Base-by-base conservation (phyloP, 129 eudicot genomes). In the Escallonia herrerae region DNA sequence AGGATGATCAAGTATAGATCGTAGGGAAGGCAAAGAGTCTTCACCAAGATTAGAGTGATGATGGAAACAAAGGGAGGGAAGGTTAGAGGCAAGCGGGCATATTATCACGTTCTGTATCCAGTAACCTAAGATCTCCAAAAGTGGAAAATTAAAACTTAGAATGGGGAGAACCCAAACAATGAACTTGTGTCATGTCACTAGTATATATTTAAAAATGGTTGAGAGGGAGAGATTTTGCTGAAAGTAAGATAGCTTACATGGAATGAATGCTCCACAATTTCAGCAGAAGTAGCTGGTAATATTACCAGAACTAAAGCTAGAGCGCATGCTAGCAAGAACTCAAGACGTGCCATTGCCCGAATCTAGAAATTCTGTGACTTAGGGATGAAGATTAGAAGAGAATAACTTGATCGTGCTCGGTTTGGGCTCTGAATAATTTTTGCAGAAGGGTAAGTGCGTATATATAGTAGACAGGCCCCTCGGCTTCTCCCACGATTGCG, bases 231-330 rank as follows among this genome's bases (percentile, higher is more conserved):
- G 12, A 67, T 7, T 1, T 3, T n/a, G 15, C 55, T n/a, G 33
- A 0, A 22, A 22, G 33, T 22, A 22, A 22, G 33, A 22, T 22
- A 22, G 33, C 33, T 70, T 82, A 83, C 89, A 40, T 65, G 54
- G 56, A 83, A 79, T 8, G 89, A 59, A 51, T 83, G 85, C 70
- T 83, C 83, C 41, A 83, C 80, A 37, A 74, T 56, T 2, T 57
- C 70, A 12, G 85, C 82, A 4, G 83, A 55, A 42, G 78, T 67
- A 55, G 52, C 38, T 14, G 85, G 76, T 65, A 42, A 63, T 56
- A n/a, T n/a, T n/a, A 55, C 62, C 41, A 72, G 51, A 60, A 82
- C 33, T 22, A 22, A 68, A 54, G 69, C 57, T 40, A 72, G 41
- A 55, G 40, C 15, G 13, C 67, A 63, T 15, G 66, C 51, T 13